phyloP scores from a whole-genome alignment of 352 stramenopile genomes.

The Aphanomyces invadans region DNA sequence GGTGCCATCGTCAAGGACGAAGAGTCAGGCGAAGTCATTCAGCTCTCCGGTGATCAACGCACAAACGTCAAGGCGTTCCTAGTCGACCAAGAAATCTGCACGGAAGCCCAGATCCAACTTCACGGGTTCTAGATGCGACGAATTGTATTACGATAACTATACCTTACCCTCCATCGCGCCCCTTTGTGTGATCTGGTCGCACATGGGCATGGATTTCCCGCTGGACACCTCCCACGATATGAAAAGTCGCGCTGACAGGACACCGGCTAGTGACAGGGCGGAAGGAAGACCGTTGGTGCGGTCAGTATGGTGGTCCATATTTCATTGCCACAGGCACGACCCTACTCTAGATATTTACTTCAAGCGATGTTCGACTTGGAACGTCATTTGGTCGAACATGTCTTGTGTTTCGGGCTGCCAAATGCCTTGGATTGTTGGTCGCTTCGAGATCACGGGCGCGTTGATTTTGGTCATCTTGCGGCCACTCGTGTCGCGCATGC shows the following conservation, averaged over 20 bases:
- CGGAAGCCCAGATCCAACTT: conserved; percentile 91
- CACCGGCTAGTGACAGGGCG: too few species aligned
- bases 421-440: conserved; percentile 75
- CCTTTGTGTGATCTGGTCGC: too few species aligned
- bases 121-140: conserved; percentile 92
- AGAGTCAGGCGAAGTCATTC: conserved; percentile 97
- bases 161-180: neutral
- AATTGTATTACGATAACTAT: neutral
- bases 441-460: conserved; percentile 71
- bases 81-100: conserved; percentile 98
- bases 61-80: conserved; percentile 99
- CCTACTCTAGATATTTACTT: conserved; percentile 1
- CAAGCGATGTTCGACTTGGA: conserved; percentile 16
- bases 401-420: conserved; percentile 69
- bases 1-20: conserved; percentile 98
- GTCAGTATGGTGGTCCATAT: neutral
- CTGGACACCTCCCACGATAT: too few species aligned
- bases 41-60: conserved; percentile 98
- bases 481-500: conserved; percentile 76
- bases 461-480: conserved; percentile 86
- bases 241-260: too few species aligned
- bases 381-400: conserved; percentile 10
- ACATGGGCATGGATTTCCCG: too few species aligned
- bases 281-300: too few species aligned
- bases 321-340: neutral